Base-by-base conservation (phyloP, 441 rosid genomes). In the Rhodomyrtus psidioides region DNA sequence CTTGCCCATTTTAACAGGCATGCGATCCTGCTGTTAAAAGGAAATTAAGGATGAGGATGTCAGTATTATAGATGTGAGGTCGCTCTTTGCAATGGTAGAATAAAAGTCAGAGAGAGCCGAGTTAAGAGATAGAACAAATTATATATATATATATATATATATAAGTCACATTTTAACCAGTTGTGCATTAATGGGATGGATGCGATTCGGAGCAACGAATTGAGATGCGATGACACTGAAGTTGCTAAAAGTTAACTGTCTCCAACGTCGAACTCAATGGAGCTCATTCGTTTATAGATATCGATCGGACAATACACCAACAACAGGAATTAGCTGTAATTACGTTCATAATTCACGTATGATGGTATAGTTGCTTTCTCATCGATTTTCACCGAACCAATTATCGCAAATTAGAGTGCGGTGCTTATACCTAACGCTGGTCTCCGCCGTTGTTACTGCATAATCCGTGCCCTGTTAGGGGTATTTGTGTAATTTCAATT, bases 381-480 rank as follows among this genome's bases (percentile, higher is more conserved):
- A 0, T 4, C 49, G 2, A 10, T 65, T 19, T 62, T 3, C 13
- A 9, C 4, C 17, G 46, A 7, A 5, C 46, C 46, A 39, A 17
- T 30, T 2, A 62, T 8, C 13, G 8, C 3, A 62, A 30, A 30
- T 62, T 2, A 30, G 24, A 30, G 75, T 24, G 24, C 1, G 1
- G 30, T 39, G 17, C 30, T 30, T 62, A 34, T 4, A 30, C 26
- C 24, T 62, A 17, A 44, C 14, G 42, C 30, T 1, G 4, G 2
- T 60, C 21, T 28, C 17, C 2, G 3, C 10, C 34, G 3, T 4
- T 7, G 4, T 19, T 15, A 15, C 9, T 60, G 7, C 39, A 27
- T 15, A 59, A 1, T 14, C 7, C 1, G 21, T 5, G 1, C 15
- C 5, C 13, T 24, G 5, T 65, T 26, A 0, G 1, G 7, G 34